A percentile compares a stretch with the other conserved stretches of the same genome.
Conservation (phyloP, 805 yeast species). For the Monosporozyma solicola region DNA sequence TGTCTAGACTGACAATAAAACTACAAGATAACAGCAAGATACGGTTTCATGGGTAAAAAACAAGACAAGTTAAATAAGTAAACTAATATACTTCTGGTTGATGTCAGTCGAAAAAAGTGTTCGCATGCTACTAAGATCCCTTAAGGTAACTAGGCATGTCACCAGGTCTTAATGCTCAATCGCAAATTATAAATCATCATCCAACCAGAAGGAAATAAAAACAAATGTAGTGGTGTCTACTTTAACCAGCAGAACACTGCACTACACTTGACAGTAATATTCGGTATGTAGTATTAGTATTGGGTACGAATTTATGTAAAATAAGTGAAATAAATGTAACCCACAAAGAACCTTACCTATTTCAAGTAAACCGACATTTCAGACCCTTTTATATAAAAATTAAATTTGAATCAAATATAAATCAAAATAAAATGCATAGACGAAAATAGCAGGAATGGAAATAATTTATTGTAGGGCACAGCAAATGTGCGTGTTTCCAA, state of each 20-base stretch:
- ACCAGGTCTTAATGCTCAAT: slow-evolving; percentile 36
- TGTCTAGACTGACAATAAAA: neutral
- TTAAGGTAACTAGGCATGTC: slow-evolving; percentile 41
- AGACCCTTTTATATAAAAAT: neutral
- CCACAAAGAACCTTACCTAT: too few species aligned
- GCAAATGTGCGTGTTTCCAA: neutral
- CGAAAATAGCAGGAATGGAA: too few species aligned
- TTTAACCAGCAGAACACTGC: neutral
- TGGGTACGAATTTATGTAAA: too few species aligned
- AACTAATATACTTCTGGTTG: neutral
- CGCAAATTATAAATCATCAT: slow-evolving; percentile 50
- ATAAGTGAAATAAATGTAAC: too few species aligned
- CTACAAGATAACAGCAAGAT: neutral
- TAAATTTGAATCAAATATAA: too few species aligned
- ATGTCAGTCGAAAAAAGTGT: slow-evolving; percentile 23
- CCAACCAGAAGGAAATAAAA: neutral
- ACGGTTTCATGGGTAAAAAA: neutral
- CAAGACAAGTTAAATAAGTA: neutral
- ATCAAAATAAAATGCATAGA: too few species aligned
- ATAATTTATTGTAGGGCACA: neutral
- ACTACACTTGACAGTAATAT: neutral
- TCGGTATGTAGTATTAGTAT: neutral
- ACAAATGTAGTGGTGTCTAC: neutral
- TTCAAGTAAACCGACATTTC: too few species aligned
- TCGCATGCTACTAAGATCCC: slow-evolving; percentile 34